Percentiles rank a stretch among this genome's conserved stretches.
Evolutionary conservation across 495 filamentous ascomycete species (phyloP).

Genomic region (Baudoinia panamericana): DNA sequence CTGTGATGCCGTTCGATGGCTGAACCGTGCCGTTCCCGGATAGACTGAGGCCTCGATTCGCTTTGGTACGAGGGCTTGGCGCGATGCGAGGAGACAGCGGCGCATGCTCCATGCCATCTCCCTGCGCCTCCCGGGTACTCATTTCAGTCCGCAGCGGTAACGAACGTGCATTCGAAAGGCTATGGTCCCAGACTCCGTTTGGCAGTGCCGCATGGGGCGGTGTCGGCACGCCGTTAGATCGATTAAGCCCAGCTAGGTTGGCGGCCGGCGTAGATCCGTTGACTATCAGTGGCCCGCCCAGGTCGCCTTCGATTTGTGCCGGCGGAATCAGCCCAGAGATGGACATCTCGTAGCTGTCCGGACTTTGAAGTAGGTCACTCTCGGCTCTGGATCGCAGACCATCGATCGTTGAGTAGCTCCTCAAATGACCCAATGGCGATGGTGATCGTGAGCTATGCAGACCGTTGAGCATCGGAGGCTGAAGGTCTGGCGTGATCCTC

Average conservation of each 20-base stretch:
- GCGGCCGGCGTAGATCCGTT: slow-evolving; percentile 30
- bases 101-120: neutral
- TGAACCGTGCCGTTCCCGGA: slow-evolving; percentile 10
- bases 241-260: neutral
- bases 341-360: slow-evolving; percentile 1
- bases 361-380: slow-evolving; percentile 10
- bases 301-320: slow-evolving; percentile 4
- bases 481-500: slow-evolving; percentile 35
- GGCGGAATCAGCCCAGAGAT: neutral
- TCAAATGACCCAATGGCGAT: slow-evolving; percentile 27
- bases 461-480: slow-evolving; percentile 25
- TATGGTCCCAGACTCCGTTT: slow-evolving; percentile 1
- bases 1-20: slow-evolving; percentile 2
- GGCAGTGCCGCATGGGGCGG: neutral
- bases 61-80: slow-evolving; percentile 2
- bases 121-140: neutral
- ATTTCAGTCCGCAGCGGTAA: slow-evolving; percentile 5
- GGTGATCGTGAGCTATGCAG: slow-evolving; percentile 28
- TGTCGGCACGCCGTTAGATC: slow-evolving; percentile 1
- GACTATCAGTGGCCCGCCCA: slow-evolving; percentile 33
- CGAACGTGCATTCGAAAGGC: neutral
- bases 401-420: slow-evolving; percentile 23
- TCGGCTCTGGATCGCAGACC: slow-evolving; percentile 9
- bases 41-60: slow-evolving; percentile 1
- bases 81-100: neutral